Conservation (phyloP, 306 rosid species). For the Inga oerstediana region DNA sequence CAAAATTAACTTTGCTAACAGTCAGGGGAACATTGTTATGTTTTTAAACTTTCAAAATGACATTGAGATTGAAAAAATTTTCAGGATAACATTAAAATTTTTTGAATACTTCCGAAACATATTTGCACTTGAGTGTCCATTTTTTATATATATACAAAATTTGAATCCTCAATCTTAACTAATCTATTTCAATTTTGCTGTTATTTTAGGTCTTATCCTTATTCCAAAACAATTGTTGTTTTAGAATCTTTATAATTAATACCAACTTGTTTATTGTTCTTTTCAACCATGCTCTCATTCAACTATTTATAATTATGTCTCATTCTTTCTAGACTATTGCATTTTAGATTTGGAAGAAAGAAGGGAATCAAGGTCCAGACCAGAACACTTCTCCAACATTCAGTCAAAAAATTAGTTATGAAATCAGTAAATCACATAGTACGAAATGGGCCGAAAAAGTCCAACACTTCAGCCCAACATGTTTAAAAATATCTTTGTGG, state of each 20-base stretch:
- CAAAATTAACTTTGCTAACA: no score
- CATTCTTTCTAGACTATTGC: background rate
- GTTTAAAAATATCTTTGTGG: constrained; percentile 9
- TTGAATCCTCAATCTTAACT: background rate
- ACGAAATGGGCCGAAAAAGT: constrained; percentile 1
- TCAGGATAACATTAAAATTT: no score
- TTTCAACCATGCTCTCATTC: background rate
- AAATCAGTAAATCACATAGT: background rate
- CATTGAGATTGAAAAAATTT: fast-evolving
- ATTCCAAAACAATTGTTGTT: background rate
- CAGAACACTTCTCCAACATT: constrained; percentile 27
- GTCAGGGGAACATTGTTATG: fast-evolving
- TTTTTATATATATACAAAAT: background rate
- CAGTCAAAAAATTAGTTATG: constrained; percentile 30
- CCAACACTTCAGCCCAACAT: constrained; percentile 45
- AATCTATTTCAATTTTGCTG: background rate
- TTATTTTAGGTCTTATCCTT: background rate
- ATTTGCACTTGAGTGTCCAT: no score
- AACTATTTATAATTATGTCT: background rate
- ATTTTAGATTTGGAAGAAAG: background rate
- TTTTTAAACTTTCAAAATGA: no score
- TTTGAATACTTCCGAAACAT: no score
- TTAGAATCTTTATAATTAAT: background rate
- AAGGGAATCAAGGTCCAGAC: background rate
- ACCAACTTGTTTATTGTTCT: background rate